Evolutionary conservation across 805 yeast genomes (phyloP).

Genomic region (Maudiozyma serrabonitensis): DNA sequence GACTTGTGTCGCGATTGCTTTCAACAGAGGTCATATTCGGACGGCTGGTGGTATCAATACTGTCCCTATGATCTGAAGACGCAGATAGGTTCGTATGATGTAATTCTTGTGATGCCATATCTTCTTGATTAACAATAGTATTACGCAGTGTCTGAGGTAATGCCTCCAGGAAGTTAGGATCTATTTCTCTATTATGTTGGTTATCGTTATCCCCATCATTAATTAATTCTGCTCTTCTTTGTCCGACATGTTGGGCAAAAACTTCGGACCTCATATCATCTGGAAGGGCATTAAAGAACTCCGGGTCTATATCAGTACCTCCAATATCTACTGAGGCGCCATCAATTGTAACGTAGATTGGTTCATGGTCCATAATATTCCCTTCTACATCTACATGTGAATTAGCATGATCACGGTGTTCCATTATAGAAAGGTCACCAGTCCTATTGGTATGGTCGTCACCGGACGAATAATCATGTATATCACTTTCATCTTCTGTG

Average conservation of each 20-base stretch:
- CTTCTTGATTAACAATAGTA: conserved; percentile 51
- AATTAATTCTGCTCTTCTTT: conserved; percentile 47
- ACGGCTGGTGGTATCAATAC: too few relatives aligned
- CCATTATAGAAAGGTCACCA: not conserved
- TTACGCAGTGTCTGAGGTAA: conserved; percentile 59
- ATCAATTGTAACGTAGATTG: conserved; percentile 63
- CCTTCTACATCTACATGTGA: conserved; percentile 9
- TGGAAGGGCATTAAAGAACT: conserved; percentile 80
- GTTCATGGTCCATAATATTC: conserved; percentile 28
- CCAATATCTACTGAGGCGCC: conserved; percentile 75
- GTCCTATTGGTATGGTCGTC: conserved; percentile 11
- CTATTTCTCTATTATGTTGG: conserved; percentile 50
- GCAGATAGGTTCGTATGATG: too few relatives aligned
- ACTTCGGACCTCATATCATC: conserved; percentile 92
- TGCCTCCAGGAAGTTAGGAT: conserved; percentile 71
- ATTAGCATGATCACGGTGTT: not conserved
- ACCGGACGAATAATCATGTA: conserved; percentile 6
- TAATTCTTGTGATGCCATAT: not conserved
- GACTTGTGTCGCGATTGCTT: too few relatives aligned
- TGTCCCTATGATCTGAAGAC: too few relatives aligned
- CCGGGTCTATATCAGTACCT: conserved; percentile 88
- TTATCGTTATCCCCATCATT: conserved; percentile 6
- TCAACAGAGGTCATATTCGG: too few relatives aligned
- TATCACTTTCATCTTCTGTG: too few relatives aligned
- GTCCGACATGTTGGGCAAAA: conserved; percentile 71